Percentiles rank a stretch among this genome's conserved stretches.
Evolutionary conservation across 768 basidiomycete genomes (phyloP).

Genomic region (Tephrocybe sp.): DNA sequence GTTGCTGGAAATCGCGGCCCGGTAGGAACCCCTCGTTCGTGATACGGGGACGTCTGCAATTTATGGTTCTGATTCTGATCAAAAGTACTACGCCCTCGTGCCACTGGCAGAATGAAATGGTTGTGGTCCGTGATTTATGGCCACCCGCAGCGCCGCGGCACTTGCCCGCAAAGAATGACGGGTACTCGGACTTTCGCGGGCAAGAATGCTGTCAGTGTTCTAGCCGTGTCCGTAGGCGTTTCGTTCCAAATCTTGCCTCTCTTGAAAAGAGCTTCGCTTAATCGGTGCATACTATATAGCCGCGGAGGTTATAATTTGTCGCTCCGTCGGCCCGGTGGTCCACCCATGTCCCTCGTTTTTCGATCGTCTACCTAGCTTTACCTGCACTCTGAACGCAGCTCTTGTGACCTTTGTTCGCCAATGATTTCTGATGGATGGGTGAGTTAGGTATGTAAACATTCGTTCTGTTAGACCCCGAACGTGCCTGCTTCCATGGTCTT

Average conservation of each 20-base stretch:
- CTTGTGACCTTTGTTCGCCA: constrained; percentile 6
- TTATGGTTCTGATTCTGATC: constrained; percentile 12
- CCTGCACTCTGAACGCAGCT: background rate
- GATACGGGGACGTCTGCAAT: background rate
- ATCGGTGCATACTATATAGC: background rate
- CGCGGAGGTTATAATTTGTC: constrained; percentile 7
- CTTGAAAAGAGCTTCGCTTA: background rate
- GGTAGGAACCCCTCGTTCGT: background rate
- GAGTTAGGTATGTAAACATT: background rate
- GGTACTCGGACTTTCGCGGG: constrained; percentile 12
- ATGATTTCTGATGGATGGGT: constrained; percentile 9
- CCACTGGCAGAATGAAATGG: constrained; percentile 1
- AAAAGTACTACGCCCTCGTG: constrained; percentile 4
- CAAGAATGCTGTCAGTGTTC: background rate
- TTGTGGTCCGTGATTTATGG: background rate
- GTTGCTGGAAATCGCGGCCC: constrained; percentile 2
- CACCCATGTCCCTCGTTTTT: constrained; percentile 2
- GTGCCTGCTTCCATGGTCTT: constrained; percentile 1
- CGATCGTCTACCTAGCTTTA: background rate
- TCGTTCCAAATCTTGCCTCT: background rate
- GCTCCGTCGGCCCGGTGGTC: constrained; percentile 7
- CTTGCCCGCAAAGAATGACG: background rate
- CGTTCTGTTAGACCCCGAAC: background rate
- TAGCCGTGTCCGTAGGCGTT: background rate
- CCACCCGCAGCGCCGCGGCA: constrained; percentile 7